phyloP scores from a whole-genome alignment of 805 yeast species.

The Starmerella khaoyaiensis region DNA sequence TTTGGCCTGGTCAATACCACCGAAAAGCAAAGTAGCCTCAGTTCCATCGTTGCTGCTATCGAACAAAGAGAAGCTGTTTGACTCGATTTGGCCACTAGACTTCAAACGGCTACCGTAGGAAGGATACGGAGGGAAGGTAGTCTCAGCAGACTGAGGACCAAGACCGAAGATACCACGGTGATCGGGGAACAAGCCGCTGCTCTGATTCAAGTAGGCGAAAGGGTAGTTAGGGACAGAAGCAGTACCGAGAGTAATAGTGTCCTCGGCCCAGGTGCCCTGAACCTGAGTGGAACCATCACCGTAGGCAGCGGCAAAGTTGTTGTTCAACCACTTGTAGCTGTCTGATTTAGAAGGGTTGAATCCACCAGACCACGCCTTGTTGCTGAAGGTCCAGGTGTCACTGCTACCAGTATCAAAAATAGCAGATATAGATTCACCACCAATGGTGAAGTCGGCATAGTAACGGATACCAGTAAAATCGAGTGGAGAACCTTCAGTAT shows the following conservation, averaged over 20 bases:
- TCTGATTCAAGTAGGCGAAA: constrained; percentile 57
- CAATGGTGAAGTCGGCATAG: constrained; percentile 27
- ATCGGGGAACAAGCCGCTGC: constrained; percentile 47
- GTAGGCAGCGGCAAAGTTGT: constrained; percentile 5
- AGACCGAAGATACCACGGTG: constrained; percentile 25
- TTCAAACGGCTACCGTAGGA: constrained; percentile 25
- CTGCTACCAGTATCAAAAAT: constrained; percentile 59
- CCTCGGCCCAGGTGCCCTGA: constrained; percentile 46
- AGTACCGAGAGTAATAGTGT: constrained; percentile 41
- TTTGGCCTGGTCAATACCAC: constrained; percentile 34
- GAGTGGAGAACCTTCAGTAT: neutral
- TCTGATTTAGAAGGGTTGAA: constrained; percentile 20
- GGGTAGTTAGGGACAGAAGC: constrained; percentile 40
- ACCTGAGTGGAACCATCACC: constrained; percentile 26
- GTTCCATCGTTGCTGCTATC: constrained; percentile 19
- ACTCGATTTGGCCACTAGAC: constrained; percentile 29
- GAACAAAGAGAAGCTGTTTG: constrained; percentile 34
- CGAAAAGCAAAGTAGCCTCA: constrained; percentile 31
- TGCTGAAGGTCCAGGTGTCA: constrained; percentile 46
- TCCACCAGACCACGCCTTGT: constrained; percentile 14
- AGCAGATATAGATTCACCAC: constrained; percentile 38
- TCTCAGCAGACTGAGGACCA: constrained; percentile 25
- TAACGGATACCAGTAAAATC: constrained; percentile 13
- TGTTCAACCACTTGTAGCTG: constrained; percentile 15
- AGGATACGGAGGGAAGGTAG: constrained; percentile 17